phyloP scores from a whole-genome alignment of 495 filamentous ascomycete genomes.

The Darksidea phi region DNA sequence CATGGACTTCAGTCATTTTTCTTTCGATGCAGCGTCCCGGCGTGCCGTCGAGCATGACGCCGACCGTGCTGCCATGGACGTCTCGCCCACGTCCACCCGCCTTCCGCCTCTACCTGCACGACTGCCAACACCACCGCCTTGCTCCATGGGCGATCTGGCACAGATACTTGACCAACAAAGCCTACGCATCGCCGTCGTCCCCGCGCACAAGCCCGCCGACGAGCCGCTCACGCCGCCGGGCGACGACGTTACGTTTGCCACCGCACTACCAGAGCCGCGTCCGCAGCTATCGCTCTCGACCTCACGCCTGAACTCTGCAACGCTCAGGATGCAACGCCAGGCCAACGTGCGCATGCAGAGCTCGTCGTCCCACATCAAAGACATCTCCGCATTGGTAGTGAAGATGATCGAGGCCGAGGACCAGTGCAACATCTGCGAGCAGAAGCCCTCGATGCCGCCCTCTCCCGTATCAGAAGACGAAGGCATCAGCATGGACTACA shows the following conservation, averaged over 20 bases:
- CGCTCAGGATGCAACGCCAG: conserved; percentile 34
- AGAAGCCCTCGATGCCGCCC: conserved; percentile 7
- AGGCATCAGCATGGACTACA: conserved; percentile 22
- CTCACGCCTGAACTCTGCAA: conserved; percentile 9
- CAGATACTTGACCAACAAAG: conserved; percentile 23
- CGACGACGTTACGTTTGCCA: conserved; percentile 20
- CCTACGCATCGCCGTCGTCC: conserved; percentile 20
- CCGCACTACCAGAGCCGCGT: not conserved
- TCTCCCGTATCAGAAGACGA: conserved; percentile 19
- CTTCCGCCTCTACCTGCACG: conserved; percentile 1
- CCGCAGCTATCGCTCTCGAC: conserved; percentile 11
- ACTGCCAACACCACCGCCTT: conserved; percentile 21
- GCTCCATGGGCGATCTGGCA: conserved; percentile 30
- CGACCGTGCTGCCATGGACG: conserved; percentile 28
- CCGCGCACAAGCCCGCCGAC: conserved; percentile 10
- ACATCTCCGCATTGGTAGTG: conserved; percentile 35
- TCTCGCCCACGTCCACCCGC: conserved; percentile 29
- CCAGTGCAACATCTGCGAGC: conserved; percentile 34
- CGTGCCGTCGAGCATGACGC: conserved; percentile 14
- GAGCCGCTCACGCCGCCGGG: conserved; percentile 24
- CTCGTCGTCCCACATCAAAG: conserved; percentile 31
- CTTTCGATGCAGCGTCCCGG: conserved; percentile 31
- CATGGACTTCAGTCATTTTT: conserved; percentile 31
- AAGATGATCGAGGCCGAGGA: conserved; percentile 36
- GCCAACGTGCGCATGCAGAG: conserved; percentile 35